Conservation (phyloP, 345 rosid genomes). For the Rubroshorea leprosula region DNA sequence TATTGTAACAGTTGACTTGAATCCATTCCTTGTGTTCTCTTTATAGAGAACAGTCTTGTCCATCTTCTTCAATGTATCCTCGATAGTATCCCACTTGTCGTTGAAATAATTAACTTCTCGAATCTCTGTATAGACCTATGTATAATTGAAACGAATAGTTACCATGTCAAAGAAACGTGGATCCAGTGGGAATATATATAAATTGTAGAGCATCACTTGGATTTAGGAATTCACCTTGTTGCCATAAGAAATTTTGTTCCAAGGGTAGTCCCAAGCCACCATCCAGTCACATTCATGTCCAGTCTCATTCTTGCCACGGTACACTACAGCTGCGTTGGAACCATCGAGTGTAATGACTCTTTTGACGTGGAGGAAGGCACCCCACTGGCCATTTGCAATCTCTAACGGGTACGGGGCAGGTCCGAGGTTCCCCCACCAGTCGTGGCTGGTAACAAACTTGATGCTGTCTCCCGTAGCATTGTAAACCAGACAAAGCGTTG, state of each 20-base stretch:
- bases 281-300: not conserved
- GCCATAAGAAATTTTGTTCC: not conserved
- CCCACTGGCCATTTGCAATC: slow-evolving; percentile 2
- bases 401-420: not conserved
- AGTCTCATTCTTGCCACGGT: not conserved
- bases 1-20: not conserved
- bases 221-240: not conserved
- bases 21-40: no score
- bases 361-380: not conserved
- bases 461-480: not conserved
- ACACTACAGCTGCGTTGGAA: not conserved
- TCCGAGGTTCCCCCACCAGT: not conserved
- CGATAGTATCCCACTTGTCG: no score
- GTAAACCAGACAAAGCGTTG: not conserved
- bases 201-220: not conserved
- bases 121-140: not conserved
- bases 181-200: no score
- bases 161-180: not conserved
- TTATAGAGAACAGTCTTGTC: no score
- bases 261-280: not conserved
- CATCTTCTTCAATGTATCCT: no score
- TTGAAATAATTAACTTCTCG: not conserved
- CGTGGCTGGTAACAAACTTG: not conserved
- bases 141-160: no score
- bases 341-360: not conserved